These are phyloP conservation scores for Anisodus acutangulus DNA, from an alignment of 257 asterid species.

Conservation along the genomic window DNA sequence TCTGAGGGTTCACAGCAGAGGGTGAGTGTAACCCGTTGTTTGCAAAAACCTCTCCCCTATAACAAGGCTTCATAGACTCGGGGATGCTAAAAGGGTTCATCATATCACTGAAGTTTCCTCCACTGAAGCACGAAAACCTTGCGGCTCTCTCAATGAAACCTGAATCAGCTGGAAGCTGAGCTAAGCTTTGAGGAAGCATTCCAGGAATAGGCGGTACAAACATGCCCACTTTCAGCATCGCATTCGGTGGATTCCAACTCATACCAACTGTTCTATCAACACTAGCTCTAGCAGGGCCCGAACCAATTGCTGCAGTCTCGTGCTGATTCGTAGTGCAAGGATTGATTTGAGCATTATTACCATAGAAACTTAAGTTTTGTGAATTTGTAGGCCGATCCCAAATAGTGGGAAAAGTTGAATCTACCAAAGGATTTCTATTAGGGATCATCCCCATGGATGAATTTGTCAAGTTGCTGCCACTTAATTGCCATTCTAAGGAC, in stretches of 20 bases:
- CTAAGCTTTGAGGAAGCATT: conserved; percentile 60
- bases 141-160: conserved; percentile 90
- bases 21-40: too few species aligned
- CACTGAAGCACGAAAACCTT: conserved; percentile 79
- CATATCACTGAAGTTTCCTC: conserved; percentile 66
- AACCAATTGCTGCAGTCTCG: conserved; percentile 35
- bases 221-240: conserved; percentile 27
- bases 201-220: conserved; percentile 58
- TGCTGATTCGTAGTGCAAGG: conserved; percentile 44
- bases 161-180: conserved; percentile 83
- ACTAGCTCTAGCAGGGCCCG: not conserved
- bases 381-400: conserved; percentile 65
- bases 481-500: conserved; percentile 68
- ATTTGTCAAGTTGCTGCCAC: conserved; percentile 42
- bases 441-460: conserved; percentile 40
- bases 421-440: conserved; percentile 46
- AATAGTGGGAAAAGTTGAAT: conserved; percentile 54
- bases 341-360: conserved; percentile 49
- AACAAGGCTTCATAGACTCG: conserved; percentile 45
- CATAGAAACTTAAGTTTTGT: conserved; percentile 42
- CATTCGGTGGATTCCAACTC: conserved; percentile 53
- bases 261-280: conserved; percentile 37
- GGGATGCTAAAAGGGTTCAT: conserved; percentile 49
- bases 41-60: conserved; percentile 41
- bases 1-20: conserved; percentile 20